Conservation (phyloP, 2,329 filamentous ascomycete species). For the Talaromyces albobiverticillius region DNA sequence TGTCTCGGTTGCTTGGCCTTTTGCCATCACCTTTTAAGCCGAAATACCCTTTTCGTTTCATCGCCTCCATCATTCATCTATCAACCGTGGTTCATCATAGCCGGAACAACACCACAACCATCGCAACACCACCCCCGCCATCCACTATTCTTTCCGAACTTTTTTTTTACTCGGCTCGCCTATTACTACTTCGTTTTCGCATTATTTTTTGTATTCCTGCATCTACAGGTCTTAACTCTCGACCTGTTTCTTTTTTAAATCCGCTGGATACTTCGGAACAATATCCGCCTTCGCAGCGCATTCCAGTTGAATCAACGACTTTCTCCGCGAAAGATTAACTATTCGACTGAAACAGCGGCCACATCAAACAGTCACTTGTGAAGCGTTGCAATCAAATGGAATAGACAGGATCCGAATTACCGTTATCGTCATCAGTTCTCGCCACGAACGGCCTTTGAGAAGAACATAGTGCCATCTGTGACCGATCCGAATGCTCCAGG, state of each 20-base stretch:
- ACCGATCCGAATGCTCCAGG: constrained; percentile 15
- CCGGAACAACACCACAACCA: constrained; percentile 1
- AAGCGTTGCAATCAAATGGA: background rate
- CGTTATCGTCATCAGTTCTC: background rate
- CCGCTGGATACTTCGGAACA: too few species aligned
- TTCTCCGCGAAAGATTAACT: too few species aligned
- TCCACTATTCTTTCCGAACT: background rate
- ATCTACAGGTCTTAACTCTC: too few species aligned
- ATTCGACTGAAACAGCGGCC: background rate
- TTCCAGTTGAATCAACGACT: too few species aligned
- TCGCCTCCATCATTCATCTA: background rate
- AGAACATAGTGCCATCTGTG: background rate
- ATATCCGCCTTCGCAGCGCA: too few species aligned
- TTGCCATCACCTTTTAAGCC: constrained; percentile 4
- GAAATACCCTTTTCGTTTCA: background rate
- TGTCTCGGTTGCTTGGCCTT: background rate
- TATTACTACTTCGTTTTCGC: too few species aligned
- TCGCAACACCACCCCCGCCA: background rate
- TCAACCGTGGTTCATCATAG: constrained; percentile 9
- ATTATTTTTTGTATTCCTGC: too few species aligned
- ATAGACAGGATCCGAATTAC: background rate
- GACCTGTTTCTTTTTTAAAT: too few species aligned
- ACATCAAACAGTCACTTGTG: background rate
- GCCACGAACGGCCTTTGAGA: background rate
- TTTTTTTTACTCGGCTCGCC: background rate